Conservation (phyloP, 257 asterid genomes). For the Phtheirospermum japonicum region DNA sequence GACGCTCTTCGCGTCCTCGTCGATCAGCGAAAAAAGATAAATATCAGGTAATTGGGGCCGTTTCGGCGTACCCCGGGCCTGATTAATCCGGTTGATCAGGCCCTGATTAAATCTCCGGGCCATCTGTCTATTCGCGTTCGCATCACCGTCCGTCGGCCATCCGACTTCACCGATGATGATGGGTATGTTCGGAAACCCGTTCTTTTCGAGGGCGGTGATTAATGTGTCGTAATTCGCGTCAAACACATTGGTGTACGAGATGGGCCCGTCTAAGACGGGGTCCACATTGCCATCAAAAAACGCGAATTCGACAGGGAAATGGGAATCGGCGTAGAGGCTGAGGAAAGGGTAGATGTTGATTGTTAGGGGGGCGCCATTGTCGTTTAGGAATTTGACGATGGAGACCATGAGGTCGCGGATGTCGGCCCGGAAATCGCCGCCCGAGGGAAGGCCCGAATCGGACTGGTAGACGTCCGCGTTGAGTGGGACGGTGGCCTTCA, state of each 20-base stretch:
- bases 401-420: slow-evolving; percentile 55
- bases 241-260: slow-evolving; percentile 64
- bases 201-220: slow-evolving; percentile 70
- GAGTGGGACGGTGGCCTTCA: slow-evolving; percentile 81
- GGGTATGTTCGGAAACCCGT: slow-evolving; percentile 57
- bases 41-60: slow-evolving; percentile 59
- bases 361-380: slow-evolving; percentile 68
- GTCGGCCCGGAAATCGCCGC: slow-evolving; percentile 68
- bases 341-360: slow-evolving; percentile 87
- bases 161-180: slow-evolving; percentile 82
- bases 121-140: slow-evolving; percentile 48
- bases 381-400: slow-evolving; percentile 53
- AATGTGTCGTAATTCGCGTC: slow-evolving; percentile 92
- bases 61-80: slow-evolving; percentile 65
- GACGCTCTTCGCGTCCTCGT: slow-evolving; percentile 73
- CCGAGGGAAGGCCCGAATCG: slow-evolving; percentile 53
- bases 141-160: slow-evolving; percentile 82
- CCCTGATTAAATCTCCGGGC: slow-evolving; percentile 86
- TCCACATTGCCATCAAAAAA: slow-evolving; percentile 63
- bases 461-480: slow-evolving; percentile 81
- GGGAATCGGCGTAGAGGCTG: slow-evolving; percentile 66
- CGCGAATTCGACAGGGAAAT: slow-evolving; percentile 75
- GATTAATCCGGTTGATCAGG: slow-evolving; percentile 48
- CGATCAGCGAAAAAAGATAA: slow-evolving; percentile 63
- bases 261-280: slow-evolving; percentile 68